Conservation (phyloP, 495 filamentous ascomycete genomes). For the Trichoderma reesei region DNA sequence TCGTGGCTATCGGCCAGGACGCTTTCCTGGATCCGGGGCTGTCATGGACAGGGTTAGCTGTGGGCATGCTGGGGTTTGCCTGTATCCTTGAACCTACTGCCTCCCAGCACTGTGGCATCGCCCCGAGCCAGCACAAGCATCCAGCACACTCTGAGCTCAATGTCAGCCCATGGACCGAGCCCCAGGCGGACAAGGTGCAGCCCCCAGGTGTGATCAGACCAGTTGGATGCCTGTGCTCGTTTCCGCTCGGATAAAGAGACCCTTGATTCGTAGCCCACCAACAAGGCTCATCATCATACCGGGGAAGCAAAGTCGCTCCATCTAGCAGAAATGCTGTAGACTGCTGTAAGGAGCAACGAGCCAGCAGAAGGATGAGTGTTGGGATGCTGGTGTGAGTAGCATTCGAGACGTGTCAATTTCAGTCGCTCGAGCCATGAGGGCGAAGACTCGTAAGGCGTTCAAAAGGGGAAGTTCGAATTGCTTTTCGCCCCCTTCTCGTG, state of each 20-base stretch:
- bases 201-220: background rate
- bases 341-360: background rate
- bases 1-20: background rate
- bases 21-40: background rate
- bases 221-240: conserved; percentile 5
- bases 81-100: background rate
- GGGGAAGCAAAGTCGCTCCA: background rate
- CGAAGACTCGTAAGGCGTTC: background rate
- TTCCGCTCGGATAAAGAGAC: conserved; percentile 3
- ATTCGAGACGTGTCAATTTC: background rate
- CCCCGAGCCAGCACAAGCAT: background rate
- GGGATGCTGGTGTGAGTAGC: background rate
- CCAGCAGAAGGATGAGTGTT: background rate
- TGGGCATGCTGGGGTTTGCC: background rate
- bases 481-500: too few relatives aligned
- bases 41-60: background rate
- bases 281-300: background rate
- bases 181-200: background rate
- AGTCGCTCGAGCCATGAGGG: background rate
- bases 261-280: background rate
- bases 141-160: background rate
- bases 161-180: background rate
- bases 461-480: background rate
- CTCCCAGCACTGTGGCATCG: background rate
- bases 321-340: too few relatives aligned